phyloP scores from a whole-genome alignment of 2,329 filamentous ascomycete genomes.

The Sporothrix schenckii region DNA sequence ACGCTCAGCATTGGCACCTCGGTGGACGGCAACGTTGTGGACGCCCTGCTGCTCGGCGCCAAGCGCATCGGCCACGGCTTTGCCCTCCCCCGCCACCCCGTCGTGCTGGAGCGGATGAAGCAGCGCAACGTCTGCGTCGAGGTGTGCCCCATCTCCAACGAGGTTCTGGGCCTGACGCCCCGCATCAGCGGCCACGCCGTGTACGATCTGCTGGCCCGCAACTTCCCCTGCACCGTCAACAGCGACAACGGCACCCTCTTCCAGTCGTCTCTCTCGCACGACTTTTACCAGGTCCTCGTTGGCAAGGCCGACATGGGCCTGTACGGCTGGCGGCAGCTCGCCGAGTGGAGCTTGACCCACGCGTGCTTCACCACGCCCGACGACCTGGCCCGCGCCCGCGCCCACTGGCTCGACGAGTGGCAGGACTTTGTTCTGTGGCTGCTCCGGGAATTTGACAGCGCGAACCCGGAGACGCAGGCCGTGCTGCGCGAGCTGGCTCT shows the following conservation, averaged over 20 bases:
- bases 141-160: slow-evolving; percentile 76
- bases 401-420: slow-evolving; percentile 61
- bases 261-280: slow-evolving; percentile 70
- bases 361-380: slow-evolving; percentile 52
- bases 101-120: slow-evolving; percentile 68
- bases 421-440: slow-evolving; percentile 59
- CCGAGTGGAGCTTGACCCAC: slow-evolving; percentile 65
- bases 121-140: slow-evolving; percentile 69
- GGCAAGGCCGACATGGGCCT: slow-evolving; percentile 68
- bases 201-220: slow-evolving; percentile 69
- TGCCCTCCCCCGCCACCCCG: slow-evolving; percentile 66
- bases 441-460: slow-evolving; percentile 47
- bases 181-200: slow-evolving; percentile 67
- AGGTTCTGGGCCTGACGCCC: slow-evolving; percentile 70
- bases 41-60: slow-evolving; percentile 66
- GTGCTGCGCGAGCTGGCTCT: slow-evolving; percentile 25
- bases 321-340: slow-evolving; percentile 71
- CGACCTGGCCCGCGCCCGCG: slow-evolving; percentile 51
- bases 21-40: slow-evolving; percentile 68
- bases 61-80: slow-evolving; percentile 77
- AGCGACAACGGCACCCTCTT: slow-evolving; percentile 77
- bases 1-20: slow-evolving; percentile 68
- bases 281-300: slow-evolving; percentile 76
- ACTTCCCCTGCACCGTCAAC: slow-evolving; percentile 72
- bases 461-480: slow-evolving; percentile 3